Base-by-base conservation (phyloP, 345 rosid genomes). In the Arabis hirsuta region DNA sequence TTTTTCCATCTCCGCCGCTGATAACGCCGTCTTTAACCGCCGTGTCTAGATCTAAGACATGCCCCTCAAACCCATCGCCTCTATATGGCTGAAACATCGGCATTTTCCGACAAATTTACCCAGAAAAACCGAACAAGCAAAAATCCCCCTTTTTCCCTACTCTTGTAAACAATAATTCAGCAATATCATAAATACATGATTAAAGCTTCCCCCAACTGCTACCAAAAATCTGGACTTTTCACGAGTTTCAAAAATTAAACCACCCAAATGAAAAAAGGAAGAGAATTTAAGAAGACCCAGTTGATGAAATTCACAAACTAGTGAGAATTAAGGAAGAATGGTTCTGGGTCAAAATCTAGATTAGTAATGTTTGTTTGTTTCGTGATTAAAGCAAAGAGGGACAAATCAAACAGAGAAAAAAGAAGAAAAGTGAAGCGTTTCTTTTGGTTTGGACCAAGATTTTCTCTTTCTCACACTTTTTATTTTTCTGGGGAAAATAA, bases 11-110 rank as follows among this genome's bases (percentile, higher is more conserved):
- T 12, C 69, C 81, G 7, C 14, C 74, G 8, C 89, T 85, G 53
- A 88, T 74, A 78, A 88, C 84, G 38, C 91, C 94, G 75, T 82
- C 89, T 80, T 86, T 88, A 36, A 86, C 85, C 3, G 89, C 91
- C 5, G 94, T 84, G 34, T 83, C 82, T 63, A 88, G 88, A 86
- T 88, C 94, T 82, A 86, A 66, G 55, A 84, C 72, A 27, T 86
- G 85, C 66, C 88, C 91, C 68, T 81, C 87, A 61, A 67, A 60
- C 14, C 81, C 84, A 62, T 71, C 80, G 65, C 74, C 24, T 80
- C 4, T 73, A 73, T 47, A 8, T 9, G 85, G 80, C 62, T 81
- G 82, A 79, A 72, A 83, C 88, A 83, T 84, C 16, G 85, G 86
- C 87, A 86, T 88, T 66, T 66, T 80, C 79, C 48, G 46, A 68